These are phyloP conservation scores for Metarhizium humberi DNA, from an alignment of 2,329 filamentous ascomycete species.

Conservation along the genomic window DNA sequence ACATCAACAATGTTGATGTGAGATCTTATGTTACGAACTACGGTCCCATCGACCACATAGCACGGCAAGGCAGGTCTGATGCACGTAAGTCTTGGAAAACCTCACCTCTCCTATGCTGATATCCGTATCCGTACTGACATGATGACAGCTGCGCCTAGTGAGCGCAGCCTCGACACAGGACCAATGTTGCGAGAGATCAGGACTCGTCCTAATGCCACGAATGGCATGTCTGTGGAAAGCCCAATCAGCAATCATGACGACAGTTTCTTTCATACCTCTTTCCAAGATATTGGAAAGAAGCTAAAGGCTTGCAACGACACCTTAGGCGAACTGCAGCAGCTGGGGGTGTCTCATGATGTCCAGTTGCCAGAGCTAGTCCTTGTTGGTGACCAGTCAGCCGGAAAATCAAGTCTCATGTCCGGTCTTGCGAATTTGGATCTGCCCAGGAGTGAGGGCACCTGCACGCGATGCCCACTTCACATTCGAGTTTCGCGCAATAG, in stretches of 20 bases:
- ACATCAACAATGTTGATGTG: background rate
- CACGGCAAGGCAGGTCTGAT: constrained; percentile 24
- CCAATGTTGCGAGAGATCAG: constrained; percentile 29
- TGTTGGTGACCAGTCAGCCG: constrained; percentile 76
- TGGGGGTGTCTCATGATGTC: constrained; percentile 64
- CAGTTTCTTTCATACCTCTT: constrained; percentile 33
- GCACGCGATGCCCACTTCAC: constrained; percentile 72
- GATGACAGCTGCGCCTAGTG: constrained; percentile 27
- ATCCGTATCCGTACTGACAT: constrained; percentile 1
- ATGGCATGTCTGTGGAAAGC: constrained; percentile 7
- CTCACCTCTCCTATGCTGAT: background rate
- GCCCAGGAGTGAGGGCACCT: constrained; percentile 61
- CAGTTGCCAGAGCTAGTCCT: constrained; percentile 72
- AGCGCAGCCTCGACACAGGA: constrained; percentile 23
- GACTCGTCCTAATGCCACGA: constrained; percentile 13
- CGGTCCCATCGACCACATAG: constrained; percentile 13
- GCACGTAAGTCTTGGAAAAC: constrained; percentile 23
- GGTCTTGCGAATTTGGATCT: constrained; percentile 62
- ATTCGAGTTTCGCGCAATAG: constrained; percentile 56
- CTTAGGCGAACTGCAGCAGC: constrained; percentile 57
- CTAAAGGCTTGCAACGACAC: constrained; percentile 57
- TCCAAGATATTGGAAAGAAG: constrained; percentile 48
- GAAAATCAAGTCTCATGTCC: constrained; percentile 64
- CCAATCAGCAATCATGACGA: constrained; percentile 20
- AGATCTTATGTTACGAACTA: constrained; percentile 9